Base-by-base conservation (phyloP, 108 stramenopile species). In the Cyclotella baltica region DNA sequence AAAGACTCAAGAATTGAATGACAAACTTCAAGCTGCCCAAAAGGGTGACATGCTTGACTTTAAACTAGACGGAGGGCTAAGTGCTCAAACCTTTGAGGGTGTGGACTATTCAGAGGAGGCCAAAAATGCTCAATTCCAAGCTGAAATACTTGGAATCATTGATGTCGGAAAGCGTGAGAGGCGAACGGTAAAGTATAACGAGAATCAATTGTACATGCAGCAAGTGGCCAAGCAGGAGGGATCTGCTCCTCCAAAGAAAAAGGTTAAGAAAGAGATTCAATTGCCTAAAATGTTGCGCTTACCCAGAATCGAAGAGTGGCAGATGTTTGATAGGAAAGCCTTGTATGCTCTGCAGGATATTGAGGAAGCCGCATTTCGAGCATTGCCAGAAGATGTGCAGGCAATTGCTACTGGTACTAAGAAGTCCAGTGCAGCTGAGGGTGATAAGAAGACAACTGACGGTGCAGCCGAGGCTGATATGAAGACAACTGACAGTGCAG, bases 21-120 rank as follows among this genome's bases (percentile, higher is more conserved):
- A 94, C 40, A 99, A 98, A 82, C 92, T 98, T 15, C 76, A 98
- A 68, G 86, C 87, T 23, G 97, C 96, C n/a, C 96, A 97, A 55
- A 98, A 98, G 85, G 98, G 97, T 38, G 97, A 98, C 72, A 81
- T 98, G 59, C 86, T 97, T 29, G 98, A 98, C 79, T 98, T 98
- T 88, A 96, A 95, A 71, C 77, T 98, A n/a, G 99, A 98, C 70
- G 97, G 96, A 0, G 88, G 87, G 36, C 83, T 90, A 28, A 84
- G 80, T 1, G 81, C 93, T 63, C 98, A 98, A 78, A 94, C 92
- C 9, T 98, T 97, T 76, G 99, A 99, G 80, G 99, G 98, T 53
- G 92, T 97, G 27, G 98, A 98, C 81, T 98, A 98, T 86, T 90
- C 90, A 3, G 84, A 78, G 9, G 84, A 78, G 25, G 89, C 89